Conservation (phyloP, 352 stramenopile species). For the Pelagophyceae sp. region DNA sequence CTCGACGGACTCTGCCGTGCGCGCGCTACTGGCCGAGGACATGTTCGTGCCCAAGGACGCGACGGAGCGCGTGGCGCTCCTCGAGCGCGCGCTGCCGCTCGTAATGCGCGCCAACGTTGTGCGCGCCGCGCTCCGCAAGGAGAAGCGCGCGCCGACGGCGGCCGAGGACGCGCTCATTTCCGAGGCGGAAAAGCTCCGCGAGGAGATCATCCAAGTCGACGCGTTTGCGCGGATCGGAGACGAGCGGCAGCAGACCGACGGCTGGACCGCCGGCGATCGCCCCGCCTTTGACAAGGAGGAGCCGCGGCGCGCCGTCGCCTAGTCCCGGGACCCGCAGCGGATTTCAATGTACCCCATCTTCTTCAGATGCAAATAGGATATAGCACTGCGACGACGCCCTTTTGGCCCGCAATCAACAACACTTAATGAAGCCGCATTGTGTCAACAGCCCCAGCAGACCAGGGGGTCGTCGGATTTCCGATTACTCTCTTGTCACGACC, state of each 20-base stretch:
- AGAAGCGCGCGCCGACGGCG: conserved; percentile 83
- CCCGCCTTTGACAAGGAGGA: no score
- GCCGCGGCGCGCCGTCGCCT: no score
- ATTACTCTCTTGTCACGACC: no score
- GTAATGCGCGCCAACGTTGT: conserved; percentile 81
- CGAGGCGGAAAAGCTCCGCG: conserved; percentile 82
- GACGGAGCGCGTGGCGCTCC: conserved; percentile 49
- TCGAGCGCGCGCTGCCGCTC: conserved; percentile 52
- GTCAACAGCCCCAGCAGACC: no score
- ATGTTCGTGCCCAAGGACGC: conserved; percentile 56
- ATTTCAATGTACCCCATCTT: no score
- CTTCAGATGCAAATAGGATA: no score
- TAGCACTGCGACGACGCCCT: no score
- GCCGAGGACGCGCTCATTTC: conserved; percentile 87
- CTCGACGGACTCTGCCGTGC: conserved; percentile 29
- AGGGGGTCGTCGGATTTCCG: no score
- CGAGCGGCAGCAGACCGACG: conserved; percentile 60
- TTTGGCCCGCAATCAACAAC: no score
- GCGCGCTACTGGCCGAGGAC: conserved; percentile 28
- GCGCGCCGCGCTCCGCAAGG: conserved; percentile 73
- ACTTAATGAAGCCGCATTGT: no score
- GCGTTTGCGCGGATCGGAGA: conserved; percentile 76
- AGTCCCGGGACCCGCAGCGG: no score
- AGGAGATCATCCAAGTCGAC: conserved; percentile 93
- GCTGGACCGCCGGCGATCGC: conserved; percentile 77